Evolutionary conservation across 129 eudicot genomes (phyloP).

Genomic region (Ambrosia artemisiifolia): DNA sequence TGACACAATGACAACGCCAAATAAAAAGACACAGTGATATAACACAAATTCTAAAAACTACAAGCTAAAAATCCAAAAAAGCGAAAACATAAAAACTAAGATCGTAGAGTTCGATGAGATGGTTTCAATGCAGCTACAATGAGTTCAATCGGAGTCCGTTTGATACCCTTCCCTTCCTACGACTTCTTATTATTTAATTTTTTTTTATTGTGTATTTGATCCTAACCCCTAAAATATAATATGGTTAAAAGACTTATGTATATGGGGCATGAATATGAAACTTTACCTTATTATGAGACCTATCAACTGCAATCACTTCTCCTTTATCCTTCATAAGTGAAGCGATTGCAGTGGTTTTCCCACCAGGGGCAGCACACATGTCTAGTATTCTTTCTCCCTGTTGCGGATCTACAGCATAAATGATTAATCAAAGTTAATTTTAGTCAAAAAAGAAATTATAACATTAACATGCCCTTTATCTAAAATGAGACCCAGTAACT

Average conservation of each 20-base stretch:
- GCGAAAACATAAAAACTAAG: too few relatives aligned
- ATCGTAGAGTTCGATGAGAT: too few relatives aligned
- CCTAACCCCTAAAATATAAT: not conserved
- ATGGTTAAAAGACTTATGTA: not conserved
- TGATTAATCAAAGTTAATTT: slow-evolving; percentile 2
- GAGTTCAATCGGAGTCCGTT: too few relatives aligned
- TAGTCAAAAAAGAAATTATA: not conserved
- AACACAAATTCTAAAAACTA: too few relatives aligned
- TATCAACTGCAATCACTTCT: slow-evolving; percentile 78
- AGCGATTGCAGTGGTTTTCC: slow-evolving; percentile 97
- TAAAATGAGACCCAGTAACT: not conserved
- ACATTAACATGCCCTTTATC: not conserved
- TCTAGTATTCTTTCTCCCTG: slow-evolving; percentile 88
- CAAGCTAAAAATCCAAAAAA: too few relatives aligned
- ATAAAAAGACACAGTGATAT: too few relatives aligned
- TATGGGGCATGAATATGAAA: not conserved
- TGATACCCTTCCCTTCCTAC: too few relatives aligned
- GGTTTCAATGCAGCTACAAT: too few relatives aligned
- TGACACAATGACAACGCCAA: too few relatives aligned
- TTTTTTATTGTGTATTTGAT: too few relatives aligned
- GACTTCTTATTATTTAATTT: too few relatives aligned
- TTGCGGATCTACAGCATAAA: slow-evolving; percentile 68
- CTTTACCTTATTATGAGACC: slow-evolving; percentile 98
- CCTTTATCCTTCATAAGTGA: slow-evolving; percentile 92
- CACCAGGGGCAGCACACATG: slow-evolving; percentile 99